Evolutionary conservation across 352 stramenopile genomes (phyloP).

Genomic region (Nothophytophthora sp.): DNA sequence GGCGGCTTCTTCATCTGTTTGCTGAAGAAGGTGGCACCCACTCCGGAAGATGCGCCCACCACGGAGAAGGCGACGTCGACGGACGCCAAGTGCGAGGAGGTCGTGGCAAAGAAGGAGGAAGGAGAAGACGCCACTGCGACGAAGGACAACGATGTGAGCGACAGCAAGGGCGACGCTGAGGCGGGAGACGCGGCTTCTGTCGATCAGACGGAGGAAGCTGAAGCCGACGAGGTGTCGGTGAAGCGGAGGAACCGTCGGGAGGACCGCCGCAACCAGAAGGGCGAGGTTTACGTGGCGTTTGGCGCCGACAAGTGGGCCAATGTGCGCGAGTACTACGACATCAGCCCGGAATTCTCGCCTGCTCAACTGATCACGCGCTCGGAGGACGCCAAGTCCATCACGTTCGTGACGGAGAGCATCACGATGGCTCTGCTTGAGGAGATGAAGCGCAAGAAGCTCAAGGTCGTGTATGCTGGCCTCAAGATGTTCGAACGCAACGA

Average conservation of each 20-base stretch:
- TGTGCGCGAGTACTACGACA: slow-evolving; percentile 79
- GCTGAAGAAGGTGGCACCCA: slow-evolving; percentile 90
- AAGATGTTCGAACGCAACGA: slow-evolving; percentile 94
- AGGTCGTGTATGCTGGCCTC: slow-evolving; percentile 91
- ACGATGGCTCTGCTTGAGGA: slow-evolving; percentile 76
- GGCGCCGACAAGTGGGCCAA: slow-evolving; percentile 51
- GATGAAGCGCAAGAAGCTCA: slow-evolving; percentile 87
- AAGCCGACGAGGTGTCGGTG: slow-evolving; percentile 16
- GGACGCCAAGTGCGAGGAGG: slow-evolving; percentile 1
- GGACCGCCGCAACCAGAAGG: slow-evolving; percentile 54
- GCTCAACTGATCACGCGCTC: slow-evolving; percentile 88
- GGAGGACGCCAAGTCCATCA: slow-evolving; percentile 84
- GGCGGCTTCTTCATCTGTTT: slow-evolving; percentile 98
- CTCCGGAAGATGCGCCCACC: slow-evolving; percentile 48
- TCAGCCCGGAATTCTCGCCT: slow-evolving; percentile 65
- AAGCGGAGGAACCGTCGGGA: slow-evolving; percentile 42
- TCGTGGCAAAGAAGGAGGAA: not conserved
- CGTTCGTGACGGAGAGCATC: slow-evolving; percentile 86
- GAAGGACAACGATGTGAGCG: slow-evolving; percentile 13
- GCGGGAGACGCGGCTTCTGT: slow-evolving; percentile 8
- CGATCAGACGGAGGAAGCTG: slow-evolving; percentile 11
- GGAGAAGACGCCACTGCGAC: slow-evolving; percentile 10
- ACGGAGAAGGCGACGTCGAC: too few relatives aligned
- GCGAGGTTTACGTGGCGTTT: slow-evolving; percentile 81
- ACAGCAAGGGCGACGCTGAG: slow-evolving; percentile 20